These are phyloP conservation scores for Nigrospora oryzae DNA, from an alignment of 2,329 filamentous ascomycete species.

Conservation along the genomic window DNA sequence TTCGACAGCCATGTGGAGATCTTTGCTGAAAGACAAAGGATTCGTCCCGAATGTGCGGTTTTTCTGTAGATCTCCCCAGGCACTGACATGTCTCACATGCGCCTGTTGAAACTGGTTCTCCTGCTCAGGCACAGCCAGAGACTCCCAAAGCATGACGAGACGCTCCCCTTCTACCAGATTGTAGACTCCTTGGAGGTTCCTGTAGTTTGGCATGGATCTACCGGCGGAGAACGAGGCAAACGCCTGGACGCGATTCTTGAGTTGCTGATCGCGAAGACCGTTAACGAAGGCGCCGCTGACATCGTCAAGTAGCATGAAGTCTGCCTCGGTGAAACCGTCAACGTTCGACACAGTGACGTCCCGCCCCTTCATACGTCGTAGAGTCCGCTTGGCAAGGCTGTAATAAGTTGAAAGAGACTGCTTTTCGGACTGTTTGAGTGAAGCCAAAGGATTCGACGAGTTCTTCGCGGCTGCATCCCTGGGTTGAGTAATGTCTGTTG, in stretches of 20 bases:
- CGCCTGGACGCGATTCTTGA: conserved; percentile 34
- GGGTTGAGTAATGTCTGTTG: not conserved
- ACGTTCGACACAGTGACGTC: conserved; percentile 41
- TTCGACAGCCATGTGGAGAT: conserved; percentile 39
- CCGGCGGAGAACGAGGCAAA: conserved; percentile 39
- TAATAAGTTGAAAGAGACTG: conserved; percentile 39
- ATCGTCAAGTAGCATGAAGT: conserved; percentile 40
- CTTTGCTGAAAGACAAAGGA: conserved; percentile 41
- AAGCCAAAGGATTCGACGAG: conserved; percentile 5
- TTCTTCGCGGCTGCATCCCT: not conserved
- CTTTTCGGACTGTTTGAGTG: conserved; percentile 31
- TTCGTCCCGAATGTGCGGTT: conserved; percentile 32
- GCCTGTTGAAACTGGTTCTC: conserved; percentile 26
- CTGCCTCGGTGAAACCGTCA: conserved; percentile 29
- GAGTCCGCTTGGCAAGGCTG: conserved; percentile 35
- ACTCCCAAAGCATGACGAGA: conserved; percentile 38
- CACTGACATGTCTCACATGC: conserved; percentile 23
- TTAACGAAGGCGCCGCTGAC: conserved; percentile 45
- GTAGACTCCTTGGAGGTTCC: conserved; percentile 44
- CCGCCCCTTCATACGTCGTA: conserved; percentile 38
- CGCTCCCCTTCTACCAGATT: conserved; percentile 49
- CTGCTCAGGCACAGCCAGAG: conserved; percentile 21
- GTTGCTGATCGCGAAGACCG: conserved; percentile 38
- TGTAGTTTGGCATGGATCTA: conserved; percentile 20
- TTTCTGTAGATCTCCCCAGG: conserved; percentile 37